These are phyloP conservation scores for Leccinum subgranulosum DNA, from an alignment of 768 basidiomycete genomes.

Conservation along the genomic window DNA sequence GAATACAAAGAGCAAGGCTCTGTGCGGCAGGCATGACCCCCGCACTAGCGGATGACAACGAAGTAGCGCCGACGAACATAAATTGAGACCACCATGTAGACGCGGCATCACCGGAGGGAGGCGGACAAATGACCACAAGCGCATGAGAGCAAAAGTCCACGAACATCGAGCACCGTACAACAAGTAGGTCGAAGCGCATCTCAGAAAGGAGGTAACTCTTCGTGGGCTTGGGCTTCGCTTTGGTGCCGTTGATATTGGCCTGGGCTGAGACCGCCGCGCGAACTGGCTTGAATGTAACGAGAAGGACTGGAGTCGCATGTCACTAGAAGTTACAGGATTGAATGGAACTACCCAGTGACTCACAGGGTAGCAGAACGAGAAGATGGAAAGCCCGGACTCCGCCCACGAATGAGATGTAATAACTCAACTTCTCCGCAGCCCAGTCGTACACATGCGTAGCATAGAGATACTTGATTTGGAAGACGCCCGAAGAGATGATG, in stretches of 20 bases:
- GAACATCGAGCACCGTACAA: constrained; percentile 62
- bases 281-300: constrained; percentile 56
- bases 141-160: constrained; percentile 64
- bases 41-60: constrained; percentile 61
- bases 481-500: constrained; percentile 66
- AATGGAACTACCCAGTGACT: constrained; percentile 22
- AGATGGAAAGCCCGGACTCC: constrained; percentile 62
- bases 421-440: constrained; percentile 66
- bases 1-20: constrained; percentile 70
- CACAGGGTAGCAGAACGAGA: constrained; percentile 66
- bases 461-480: constrained; percentile 75
- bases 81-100: constrained; percentile 31
- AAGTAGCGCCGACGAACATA: constrained; percentile 58
- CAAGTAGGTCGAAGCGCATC: constrained; percentile 64
- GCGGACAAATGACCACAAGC: constrained; percentile 52
- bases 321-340: constrained; percentile 34
- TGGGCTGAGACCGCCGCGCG: constrained; percentile 9
- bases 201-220: constrained; percentile 54
- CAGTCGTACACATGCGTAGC: constrained; percentile 70
- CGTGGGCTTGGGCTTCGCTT: constrained; percentile 44
- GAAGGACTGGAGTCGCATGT: constrained; percentile 44
- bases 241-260: constrained; percentile 3
- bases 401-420: constrained; percentile 73
- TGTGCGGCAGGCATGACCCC: constrained; percentile 68
- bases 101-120: constrained; percentile 34